Base-by-base conservation (phyloP, 139 green algal genomes). In the Haematococcus lacustris region DNA sequence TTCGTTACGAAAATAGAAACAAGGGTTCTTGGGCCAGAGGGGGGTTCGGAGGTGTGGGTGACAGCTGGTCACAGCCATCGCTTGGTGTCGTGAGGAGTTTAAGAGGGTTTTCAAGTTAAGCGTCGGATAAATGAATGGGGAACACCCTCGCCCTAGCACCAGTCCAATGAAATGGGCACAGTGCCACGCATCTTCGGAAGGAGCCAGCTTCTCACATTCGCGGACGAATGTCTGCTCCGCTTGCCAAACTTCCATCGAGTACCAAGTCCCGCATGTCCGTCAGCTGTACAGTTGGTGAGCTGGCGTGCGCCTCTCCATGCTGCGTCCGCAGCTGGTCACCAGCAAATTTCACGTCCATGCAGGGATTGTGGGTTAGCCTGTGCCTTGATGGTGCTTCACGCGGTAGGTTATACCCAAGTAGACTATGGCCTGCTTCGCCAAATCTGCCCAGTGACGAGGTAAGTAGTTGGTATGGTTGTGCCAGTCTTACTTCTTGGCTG, bases 351-450 rank as follows among this genome's bases (percentile, higher is more conserved):
- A 69, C 7, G 35, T 37, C 37, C 34, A 32, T 77, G 60, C 82
- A 93, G 90, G 93, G 93, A 98, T 73, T 98, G 93, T 70, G 93
- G 93, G 0, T 68, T 97, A 25, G 91, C 93, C 4, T 98, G 93
- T 72, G 87, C 91, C 28, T 76, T 93, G 4, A 98, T 98, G 93
- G 84, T 92, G 30, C 66, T 97, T 32, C 74, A 78, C 0, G 77
- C 85, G 9, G 64, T 86, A 1, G 85, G 80, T 1, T 60, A 82
- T 9, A 41, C 73, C 25, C 51, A 73, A 0, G 80, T 78, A 33
- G 71, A 87, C 73, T 78, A 90, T n/a, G 39, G 80, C 0, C 67
- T 71, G 28, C 63, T 97, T 63, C 71, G 75, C 0, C 64, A 85
- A 33, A 66, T 92, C 1, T 93, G 84, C 74, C 59, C 78, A 17